Percentiles rank a stretch among this genome's conserved stretches.
These are phyloP conservation scores for Candida cerambycidarum DNA, from an alignment of 805 yeast species.

Conservation along the genomic window DNA sequence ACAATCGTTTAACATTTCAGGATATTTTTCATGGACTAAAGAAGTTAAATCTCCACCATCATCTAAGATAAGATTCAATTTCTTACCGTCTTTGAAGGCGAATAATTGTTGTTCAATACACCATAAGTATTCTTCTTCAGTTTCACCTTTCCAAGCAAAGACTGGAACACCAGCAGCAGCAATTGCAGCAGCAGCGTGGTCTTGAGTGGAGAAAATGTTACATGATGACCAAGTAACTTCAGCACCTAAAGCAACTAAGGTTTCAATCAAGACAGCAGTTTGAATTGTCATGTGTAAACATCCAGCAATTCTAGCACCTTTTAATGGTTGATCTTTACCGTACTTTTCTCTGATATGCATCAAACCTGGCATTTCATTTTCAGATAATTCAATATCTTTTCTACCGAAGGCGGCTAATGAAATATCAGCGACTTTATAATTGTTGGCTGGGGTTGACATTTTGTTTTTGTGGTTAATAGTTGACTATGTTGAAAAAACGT, in stretches of 20 bases:
- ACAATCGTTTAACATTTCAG: slow-evolving; percentile 94
- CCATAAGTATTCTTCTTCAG: slow-evolving; percentile 99
- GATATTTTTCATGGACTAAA: slow-evolving; percentile 95
- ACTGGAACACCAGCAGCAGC: slow-evolving; percentile 99
- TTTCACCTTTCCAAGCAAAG: slow-evolving; percentile 99
- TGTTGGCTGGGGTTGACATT: slow-evolving; percentile 48
- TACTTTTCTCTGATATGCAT: slow-evolving; percentile 95
- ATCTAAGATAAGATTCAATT: slow-evolving; percentile 94
- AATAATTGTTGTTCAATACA: slow-evolving; percentile 99
- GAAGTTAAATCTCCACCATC: slow-evolving; percentile 99
- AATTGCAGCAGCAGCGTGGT: slow-evolving; percentile 99
- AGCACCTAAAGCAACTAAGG: slow-evolving; percentile 96
- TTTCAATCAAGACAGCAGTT: slow-evolving; percentile 98
- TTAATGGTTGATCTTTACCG: slow-evolving; percentile 89
- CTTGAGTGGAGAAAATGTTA: slow-evolving; percentile 99
- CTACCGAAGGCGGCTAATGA: slow-evolving; percentile 99
- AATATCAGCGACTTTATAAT: slow-evolving; percentile 96
- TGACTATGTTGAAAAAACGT: neutral
- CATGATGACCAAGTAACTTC: slow-evolving; percentile 99
- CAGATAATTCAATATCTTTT: slow-evolving; percentile 98
- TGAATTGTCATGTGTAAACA: slow-evolving; percentile 99
- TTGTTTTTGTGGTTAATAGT: neutral
- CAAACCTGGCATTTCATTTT: slow-evolving; percentile 99
- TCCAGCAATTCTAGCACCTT: slow-evolving; percentile 98
- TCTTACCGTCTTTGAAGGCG: slow-evolving; percentile 93